Evolutionary conservation across 352 stramenopile genomes (phyloP), one percentile per base, ranked within the genome.

Genomic region (Thalassiosira livingstoniorum): DNA sequence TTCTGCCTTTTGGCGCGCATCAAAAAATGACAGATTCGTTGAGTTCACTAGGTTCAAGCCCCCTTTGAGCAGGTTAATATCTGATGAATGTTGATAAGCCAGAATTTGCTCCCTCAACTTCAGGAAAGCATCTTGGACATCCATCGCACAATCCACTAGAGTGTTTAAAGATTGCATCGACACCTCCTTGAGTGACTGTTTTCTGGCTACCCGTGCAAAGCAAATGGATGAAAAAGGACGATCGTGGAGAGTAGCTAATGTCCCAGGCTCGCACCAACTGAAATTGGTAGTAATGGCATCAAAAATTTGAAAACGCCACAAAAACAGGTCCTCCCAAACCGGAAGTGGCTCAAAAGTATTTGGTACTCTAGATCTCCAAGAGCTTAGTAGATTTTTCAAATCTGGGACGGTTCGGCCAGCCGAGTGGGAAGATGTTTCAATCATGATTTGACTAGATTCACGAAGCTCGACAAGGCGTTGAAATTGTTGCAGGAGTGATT

Each of bases 11-110:
- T 96, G 92, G n/a, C 62, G 62, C 29, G 70, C 55, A 67, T 93
- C 85, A 78, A 96, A 96, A 70, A 88, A 96, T n/a, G 87, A 90
- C 31, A 96, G 76, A 69, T 96, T 95, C n/a, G 92, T 95, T 25
- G 87, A 93, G 58, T 95, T 95, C n/a, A 95, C 85, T 11, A 96
- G 71, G 75, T 95, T 94, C 35, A 95, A 72, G 13, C 92, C 91
- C 51, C 86, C 86, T 76, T 90, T 82, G 27, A 94, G 69, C 2
- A 83, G 54, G 32, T 91, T 79, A 34, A 58, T 87, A 13, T 75
- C 73, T 47, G 82, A 72, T 51, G 86, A 87, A 63, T 84, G 74
- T 66, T 85, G 75, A 69, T 86, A 92, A 13, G 74, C 63, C 18
- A 94, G 63, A 58, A 96, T 89, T 82, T 95, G 91, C 57, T 96